A percentile compares a stretch with the other conserved stretches of the same genome.
Evolutionary conservation across 78 protist species (phyloP).

Genomic region (Dictyostelium purpureum): DNA sequence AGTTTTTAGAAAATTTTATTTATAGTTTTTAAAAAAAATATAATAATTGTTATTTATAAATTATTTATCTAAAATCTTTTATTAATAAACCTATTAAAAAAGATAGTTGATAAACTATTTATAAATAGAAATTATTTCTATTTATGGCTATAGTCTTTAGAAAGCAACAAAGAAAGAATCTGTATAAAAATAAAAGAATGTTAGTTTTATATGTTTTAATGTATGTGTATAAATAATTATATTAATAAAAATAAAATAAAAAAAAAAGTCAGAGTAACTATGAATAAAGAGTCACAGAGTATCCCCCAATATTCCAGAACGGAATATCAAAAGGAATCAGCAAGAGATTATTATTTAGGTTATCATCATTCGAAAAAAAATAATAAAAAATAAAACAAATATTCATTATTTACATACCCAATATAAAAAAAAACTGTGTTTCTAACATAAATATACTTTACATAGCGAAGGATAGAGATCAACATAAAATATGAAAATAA

Average conservation of each 20-base stretch:
- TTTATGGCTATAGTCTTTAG: too few relatives aligned
- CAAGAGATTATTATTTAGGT: background rate
- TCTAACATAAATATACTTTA: background rate
- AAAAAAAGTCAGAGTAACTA: constrained; percentile 22
- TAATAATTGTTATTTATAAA: too few relatives aligned
- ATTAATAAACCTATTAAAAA: too few relatives aligned
- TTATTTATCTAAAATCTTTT: too few relatives aligned
- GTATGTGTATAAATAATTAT: too few relatives aligned
- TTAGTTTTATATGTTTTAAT: background rate
- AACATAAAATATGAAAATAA: background rate
- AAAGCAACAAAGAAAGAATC: background rate
- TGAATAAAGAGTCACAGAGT: constrained; percentile 2
- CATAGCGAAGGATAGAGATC: background rate
- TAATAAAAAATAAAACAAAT: background rate
- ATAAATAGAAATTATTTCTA: too few relatives aligned
- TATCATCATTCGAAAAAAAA: background rate
- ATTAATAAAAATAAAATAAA: background rate
- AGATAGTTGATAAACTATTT: too few relatives aligned
- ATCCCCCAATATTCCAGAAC: constrained; percentile 4
- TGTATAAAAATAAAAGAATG: background rate
- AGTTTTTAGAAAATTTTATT: too few relatives aligned
- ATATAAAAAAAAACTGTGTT: background rate
- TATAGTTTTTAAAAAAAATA: too few relatives aligned
- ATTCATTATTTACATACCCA: background rate
- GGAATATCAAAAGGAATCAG: constrained; percentile 15